A percentile compares a stretch with the other conserved stretches of the same genome.
phyloP scores from a whole-genome alignment of 2,329 filamentous ascomycete species.

The Aspergillus sp. region DNA sequence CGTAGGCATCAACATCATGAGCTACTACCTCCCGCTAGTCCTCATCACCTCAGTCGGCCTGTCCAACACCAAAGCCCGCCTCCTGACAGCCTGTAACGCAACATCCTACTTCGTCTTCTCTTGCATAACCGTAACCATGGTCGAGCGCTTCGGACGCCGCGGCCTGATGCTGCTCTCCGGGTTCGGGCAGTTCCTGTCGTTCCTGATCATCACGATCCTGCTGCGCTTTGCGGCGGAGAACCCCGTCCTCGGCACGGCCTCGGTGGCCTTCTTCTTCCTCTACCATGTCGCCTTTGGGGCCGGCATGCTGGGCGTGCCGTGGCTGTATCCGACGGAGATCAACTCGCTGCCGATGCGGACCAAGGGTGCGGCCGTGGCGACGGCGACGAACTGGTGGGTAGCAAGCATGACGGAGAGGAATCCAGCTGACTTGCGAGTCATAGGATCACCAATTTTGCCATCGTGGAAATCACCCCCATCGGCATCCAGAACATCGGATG shows the following conservation, averaged over 20 bases:
- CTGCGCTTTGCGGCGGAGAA: conserved; percentile 36
- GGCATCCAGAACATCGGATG: conserved; percentile 41
- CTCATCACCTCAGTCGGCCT: conserved; percentile 58
- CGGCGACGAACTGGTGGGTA: conserved; percentile 49
- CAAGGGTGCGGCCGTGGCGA: conserved; percentile 47
- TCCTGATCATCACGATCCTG: conserved; percentile 51
- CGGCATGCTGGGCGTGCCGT: conserved; percentile 42
- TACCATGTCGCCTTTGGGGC: conserved; percentile 53
- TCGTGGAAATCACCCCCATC: conserved; percentile 45
- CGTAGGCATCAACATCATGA: conserved; percentile 34
- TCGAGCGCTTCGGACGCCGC: conserved; percentile 53
- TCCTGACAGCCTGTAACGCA: conserved; percentile 56
- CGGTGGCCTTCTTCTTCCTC: conserved; percentile 51
- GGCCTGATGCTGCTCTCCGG: conserved; percentile 57
- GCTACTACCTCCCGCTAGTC: conserved; percentile 57
- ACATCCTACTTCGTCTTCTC: conserved; percentile 50
- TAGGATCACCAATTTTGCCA: conserved; percentile 27
- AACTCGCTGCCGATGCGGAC: conserved; percentile 48
- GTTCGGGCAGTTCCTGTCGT: conserved; percentile 51
- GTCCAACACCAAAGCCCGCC: conserved; percentile 48
- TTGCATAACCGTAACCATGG: conserved; percentile 45
- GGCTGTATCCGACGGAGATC: conserved; percentile 43
- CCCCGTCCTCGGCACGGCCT: conserved; percentile 24
- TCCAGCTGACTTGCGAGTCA: too few relatives aligned
- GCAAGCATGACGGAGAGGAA: too few relatives aligned